Evolutionary conservation across 495 filamentous ascomycete species (phyloP).

Genomic region (Parachaetomium inaequale): DNA sequence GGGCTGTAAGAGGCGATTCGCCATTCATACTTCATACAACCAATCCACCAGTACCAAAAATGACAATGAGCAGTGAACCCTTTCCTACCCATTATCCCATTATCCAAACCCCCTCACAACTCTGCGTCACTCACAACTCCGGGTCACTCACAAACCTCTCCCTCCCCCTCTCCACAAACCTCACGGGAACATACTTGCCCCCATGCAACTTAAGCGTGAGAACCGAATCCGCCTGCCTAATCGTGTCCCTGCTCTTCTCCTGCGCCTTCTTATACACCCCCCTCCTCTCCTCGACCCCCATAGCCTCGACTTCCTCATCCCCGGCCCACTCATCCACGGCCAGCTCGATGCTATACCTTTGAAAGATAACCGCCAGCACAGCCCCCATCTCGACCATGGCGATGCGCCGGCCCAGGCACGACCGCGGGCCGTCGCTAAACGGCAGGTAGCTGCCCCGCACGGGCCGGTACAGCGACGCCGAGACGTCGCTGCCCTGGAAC

Average conservation of each 20-base stretch:
- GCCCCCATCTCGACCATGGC: constrained; percentile 74
- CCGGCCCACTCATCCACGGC: constrained; percentile 57
- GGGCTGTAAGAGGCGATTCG: too few species aligned
- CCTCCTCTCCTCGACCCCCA: constrained; percentile 48
- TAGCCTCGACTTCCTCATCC: constrained; percentile 57
- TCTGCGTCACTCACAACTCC: constrained; percentile 17
- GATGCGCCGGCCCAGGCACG: constrained; percentile 67
- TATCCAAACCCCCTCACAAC: too few species aligned
- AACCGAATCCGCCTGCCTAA: constrained; percentile 48
- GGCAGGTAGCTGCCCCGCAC: constrained; percentile 64
- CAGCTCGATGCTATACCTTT: constrained; percentile 62
- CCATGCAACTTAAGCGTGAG: constrained; percentile 63
- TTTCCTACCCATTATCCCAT: too few species aligned
- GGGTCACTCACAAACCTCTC: constrained; percentile 54
- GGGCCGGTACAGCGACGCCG: constrained; percentile 54
- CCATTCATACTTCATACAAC: too few species aligned
- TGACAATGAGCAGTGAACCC: too few species aligned
- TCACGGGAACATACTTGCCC: constrained; percentile 52
- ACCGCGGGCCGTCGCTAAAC: constrained; percentile 67
- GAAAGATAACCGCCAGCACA: constrained; percentile 63
- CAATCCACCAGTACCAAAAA: too few species aligned
- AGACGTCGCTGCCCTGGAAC: constrained; percentile 51
- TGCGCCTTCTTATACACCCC: constrained; percentile 53
- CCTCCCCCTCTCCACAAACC: constrained; percentile 58
- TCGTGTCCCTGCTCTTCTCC: constrained; percentile 41